phyloP scores from a whole-genome alignment of 768 basidiomycete species.

The Suillus alpinus region DNA sequence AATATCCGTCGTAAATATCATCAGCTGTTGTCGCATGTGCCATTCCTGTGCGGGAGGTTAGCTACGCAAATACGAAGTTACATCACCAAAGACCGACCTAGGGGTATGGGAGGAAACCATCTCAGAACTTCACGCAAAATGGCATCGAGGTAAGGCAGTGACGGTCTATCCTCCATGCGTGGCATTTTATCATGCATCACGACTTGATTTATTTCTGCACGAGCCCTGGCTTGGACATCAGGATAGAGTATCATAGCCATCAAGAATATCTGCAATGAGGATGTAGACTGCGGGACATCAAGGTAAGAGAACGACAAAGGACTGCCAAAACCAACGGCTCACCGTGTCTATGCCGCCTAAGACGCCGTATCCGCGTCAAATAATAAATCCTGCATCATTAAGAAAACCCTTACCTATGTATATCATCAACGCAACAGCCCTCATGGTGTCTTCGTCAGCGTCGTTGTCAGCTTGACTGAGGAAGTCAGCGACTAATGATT shows the following conservation, averaged over 20 bases:
- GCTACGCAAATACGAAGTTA: background rate
- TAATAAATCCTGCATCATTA: background rate
- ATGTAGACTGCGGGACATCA: conserved; percentile 17
- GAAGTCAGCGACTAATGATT: background rate
- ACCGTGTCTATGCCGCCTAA: background rate
- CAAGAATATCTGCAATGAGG: conserved; percentile 24
- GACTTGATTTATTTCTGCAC: conserved; percentile 24
- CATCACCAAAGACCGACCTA: conserved; percentile 3
- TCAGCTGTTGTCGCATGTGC: conserved; percentile 29
- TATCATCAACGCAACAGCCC: background rate
- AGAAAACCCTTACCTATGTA: background rate
- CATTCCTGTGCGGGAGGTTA: conserved; percentile 11
- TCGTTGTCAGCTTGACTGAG: background rate
- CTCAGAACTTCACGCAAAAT: conserved; percentile 9
- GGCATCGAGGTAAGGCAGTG: conserved; percentile 12
- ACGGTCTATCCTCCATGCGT: conserved; percentile 7
- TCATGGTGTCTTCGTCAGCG: background rate
- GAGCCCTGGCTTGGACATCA: conserved; percentile 23
- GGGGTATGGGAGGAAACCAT: conserved; percentile 4
- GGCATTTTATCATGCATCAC: conserved; percentile 21
- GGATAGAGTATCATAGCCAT: conserved; percentile 29
- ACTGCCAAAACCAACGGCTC: background rate
- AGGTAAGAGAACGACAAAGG: conserved; percentile 19
- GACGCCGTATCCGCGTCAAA: background rate
- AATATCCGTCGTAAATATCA: conserved; percentile 39